These are phyloP conservation scores for Cladosporium sp. DNA, from an alignment of 2,329 filamentous ascomycete species.

Conservation along the genomic window DNA sequence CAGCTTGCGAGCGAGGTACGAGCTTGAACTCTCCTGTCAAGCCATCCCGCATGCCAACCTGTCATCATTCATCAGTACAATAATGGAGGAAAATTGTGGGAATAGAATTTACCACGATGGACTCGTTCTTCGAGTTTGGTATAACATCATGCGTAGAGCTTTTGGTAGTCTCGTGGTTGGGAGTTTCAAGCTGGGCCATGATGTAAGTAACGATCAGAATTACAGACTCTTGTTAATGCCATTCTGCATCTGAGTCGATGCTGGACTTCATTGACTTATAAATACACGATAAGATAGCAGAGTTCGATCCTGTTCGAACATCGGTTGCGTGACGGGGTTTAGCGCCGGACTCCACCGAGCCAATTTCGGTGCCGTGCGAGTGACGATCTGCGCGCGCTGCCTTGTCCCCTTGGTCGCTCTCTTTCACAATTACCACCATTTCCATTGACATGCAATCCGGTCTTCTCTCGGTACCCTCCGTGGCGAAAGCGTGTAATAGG, in stretches of 20 bases:
- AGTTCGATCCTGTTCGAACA: background rate
- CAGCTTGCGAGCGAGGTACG: background rate
- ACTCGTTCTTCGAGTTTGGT: background rate
- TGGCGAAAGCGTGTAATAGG: slow-evolving; percentile 27
- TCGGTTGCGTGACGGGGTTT: background rate
- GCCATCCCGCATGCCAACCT: background rate
- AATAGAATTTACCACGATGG: background rate
- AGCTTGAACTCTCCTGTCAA: background rate
- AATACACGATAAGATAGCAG: background rate
- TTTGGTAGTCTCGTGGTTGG: background rate
- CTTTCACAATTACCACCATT: background rate
- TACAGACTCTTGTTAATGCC: background rate
- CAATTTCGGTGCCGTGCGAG: background rate
- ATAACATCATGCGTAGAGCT: slow-evolving; percentile 3
- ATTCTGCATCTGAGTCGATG: background rate
- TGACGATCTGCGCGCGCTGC: background rate
- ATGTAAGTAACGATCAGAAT: background rate
- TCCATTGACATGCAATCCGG: background rate
- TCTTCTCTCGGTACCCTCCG: background rate
- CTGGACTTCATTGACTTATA: background rate
- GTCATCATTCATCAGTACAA: background rate
- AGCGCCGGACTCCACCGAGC: background rate
- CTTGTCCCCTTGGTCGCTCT: too few relatives aligned
- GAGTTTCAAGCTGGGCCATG: background rate
- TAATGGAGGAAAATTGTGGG: background rate